These are phyloP conservation scores for Verticillium albo-atrum DNA, from an alignment of 2,329 filamentous ascomycete species.

Conservation along the genomic window DNA sequence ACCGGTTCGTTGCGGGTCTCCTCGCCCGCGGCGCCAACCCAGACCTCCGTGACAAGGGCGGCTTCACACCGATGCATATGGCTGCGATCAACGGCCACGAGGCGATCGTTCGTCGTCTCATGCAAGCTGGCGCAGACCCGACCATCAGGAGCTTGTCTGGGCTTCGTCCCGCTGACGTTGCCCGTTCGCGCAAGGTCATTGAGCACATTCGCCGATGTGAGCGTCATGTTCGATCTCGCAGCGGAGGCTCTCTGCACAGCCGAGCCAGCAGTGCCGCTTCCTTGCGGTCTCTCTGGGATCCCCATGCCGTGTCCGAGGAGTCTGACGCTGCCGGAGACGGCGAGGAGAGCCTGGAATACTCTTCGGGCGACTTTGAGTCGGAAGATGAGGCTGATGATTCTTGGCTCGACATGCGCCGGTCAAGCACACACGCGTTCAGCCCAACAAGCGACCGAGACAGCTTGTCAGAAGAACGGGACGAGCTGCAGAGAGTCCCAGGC, in stretches of 20 bases:
- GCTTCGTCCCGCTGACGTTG: constrained; percentile 67
- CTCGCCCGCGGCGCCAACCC: constrained; percentile 74
- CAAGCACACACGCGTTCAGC: constrained; percentile 15
- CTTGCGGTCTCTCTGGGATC: constrained; percentile 63
- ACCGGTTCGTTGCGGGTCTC: constrained; percentile 71
- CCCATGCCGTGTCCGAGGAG: constrained; percentile 34
- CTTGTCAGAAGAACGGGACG: constrained; percentile 6
- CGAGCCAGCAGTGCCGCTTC: constrained; percentile 64
- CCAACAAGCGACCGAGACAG: not conserved
- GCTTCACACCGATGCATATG: constrained; percentile 78
- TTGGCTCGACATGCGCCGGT: constrained; percentile 31
- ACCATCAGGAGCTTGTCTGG: constrained; percentile 65
- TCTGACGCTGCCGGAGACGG: constrained; percentile 33
- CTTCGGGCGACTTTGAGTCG: constrained; percentile 38
- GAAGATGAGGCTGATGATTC: constrained; percentile 35
- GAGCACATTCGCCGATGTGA: constrained; percentile 59
- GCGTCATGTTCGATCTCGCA: constrained; percentile 61
- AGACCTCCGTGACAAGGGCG: constrained; percentile 70
- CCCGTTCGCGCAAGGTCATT: constrained; percentile 59
- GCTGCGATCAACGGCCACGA: constrained; percentile 72
- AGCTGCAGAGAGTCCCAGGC: constrained; percentile 26
- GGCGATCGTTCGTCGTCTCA: constrained; percentile 71
- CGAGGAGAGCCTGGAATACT: constrained; percentile 39
- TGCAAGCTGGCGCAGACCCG: constrained; percentile 69
- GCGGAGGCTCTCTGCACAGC: constrained; percentile 52